Conservation (phyloP, 805 yeast genomes). For the Middelhovenomyces tepae region DNA sequence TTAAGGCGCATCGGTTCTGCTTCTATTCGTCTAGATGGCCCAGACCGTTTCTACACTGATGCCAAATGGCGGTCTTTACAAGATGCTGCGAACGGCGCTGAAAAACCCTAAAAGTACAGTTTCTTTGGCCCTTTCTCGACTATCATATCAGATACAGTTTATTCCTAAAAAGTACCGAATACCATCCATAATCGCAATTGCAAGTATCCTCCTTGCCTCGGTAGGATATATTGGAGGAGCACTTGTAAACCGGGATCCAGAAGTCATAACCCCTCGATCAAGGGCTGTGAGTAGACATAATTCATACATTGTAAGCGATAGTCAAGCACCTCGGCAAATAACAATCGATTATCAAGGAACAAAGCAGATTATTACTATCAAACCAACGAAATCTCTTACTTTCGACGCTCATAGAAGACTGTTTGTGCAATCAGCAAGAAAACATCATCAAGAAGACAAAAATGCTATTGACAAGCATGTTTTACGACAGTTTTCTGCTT, state of each 20-base stretch:
- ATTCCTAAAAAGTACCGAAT: no score
- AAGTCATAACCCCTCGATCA: not conserved
- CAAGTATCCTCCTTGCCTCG: conserved; percentile 3
- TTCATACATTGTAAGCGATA: conserved; percentile 17
- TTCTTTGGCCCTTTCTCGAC: no score
- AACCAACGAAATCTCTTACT: conserved; percentile 22
- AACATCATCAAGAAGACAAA: conserved; percentile 11
- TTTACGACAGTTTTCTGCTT: conserved; percentile 59
- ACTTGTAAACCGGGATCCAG: not conserved
- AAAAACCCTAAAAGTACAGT: no score
- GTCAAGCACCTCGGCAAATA: not conserved
- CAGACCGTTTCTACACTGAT: no score
- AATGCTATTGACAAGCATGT: conserved; percentile 48
- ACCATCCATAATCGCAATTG: conserved; percentile 3
- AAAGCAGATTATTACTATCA: conserved; percentile 19
- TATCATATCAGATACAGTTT: no score
- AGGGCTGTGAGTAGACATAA: not conserved
- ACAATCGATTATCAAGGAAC: conserved; percentile 7
- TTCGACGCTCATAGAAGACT: conserved; percentile 26
- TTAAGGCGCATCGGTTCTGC: no score
- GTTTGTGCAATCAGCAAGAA: conserved; percentile 15
- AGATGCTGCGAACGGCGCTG: no score
- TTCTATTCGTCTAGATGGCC: no score
- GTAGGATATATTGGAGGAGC: not conserved
- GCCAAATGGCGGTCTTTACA: no score